A percentile compares a stretch with the other conserved stretches of the same genome.
phyloP scores from a whole-genome alignment of 306 rosid species.

The Ammopiptanthus mongolicus region DNA sequence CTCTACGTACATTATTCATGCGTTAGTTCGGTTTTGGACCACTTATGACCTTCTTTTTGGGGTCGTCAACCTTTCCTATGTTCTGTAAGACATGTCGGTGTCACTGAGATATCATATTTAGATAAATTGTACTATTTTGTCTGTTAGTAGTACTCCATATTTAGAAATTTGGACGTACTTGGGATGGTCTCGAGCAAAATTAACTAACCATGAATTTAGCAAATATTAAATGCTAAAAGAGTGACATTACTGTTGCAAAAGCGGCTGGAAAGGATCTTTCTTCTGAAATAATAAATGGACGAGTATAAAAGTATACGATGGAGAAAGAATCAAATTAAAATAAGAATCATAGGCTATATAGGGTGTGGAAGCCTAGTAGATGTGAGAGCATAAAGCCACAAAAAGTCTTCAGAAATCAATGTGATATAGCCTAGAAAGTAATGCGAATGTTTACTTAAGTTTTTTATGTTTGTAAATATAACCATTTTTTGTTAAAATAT shows the following conservation, averaged over 20 bases:
- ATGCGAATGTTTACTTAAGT: too few species aligned
- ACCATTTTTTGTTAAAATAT: too few species aligned
- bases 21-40: constrained; percentile 20
- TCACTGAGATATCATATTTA: background rate
- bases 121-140: constrained; percentile 16
- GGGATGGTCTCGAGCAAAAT: background rate
- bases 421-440: too few species aligned
- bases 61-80: background rate
- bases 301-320: background rate
- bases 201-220: background rate
- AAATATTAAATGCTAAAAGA: background rate
- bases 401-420: too few species aligned
- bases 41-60: background rate
- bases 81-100: background rate
- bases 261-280: background rate
- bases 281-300: background rate
- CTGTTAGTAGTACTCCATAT: too few species aligned
- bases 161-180: background rate
- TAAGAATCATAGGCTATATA: too few species aligned
- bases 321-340: background rate
- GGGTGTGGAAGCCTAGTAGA: background rate
- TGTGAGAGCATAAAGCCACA: background rate
- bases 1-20: background rate
- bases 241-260: constrained; percentile 19
- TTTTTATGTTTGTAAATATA: too few species aligned